Percentiles rank a stretch among this genome's conserved stretches.
These are phyloP conservation scores for Metroxylon sagu DNA, from an alignment of 176 grass and related monocot species.

Conservation along the genomic window DNA sequence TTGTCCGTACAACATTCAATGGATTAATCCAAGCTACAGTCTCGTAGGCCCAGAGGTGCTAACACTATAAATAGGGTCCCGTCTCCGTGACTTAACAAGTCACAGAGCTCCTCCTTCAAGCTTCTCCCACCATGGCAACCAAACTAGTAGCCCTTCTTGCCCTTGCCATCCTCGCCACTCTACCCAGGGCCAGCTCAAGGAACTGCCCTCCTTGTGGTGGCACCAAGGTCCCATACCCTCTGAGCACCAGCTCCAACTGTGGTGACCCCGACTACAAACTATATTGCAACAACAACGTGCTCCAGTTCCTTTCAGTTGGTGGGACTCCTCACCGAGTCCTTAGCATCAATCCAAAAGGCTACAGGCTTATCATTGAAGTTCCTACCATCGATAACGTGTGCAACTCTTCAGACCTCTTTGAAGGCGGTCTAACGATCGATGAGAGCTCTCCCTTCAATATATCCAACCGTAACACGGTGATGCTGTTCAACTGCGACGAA, in stretches of 20 bases:
- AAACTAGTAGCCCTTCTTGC: not conserved
- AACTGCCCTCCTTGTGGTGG: constrained; percentile 19
- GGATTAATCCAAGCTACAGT: too few species aligned
- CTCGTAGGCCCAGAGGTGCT: too few species aligned
- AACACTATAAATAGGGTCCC: too few species aligned
- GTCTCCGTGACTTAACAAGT: too few species aligned
- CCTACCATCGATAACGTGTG: constrained; percentile 12
- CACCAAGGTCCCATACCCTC: constrained; percentile 6
- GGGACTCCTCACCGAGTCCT: constrained; percentile 10
- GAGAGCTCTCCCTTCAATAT: constrained; percentile 22
- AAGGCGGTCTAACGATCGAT: constrained; percentile 10
- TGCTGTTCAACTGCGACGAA: constrained; percentile 16
- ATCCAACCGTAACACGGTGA: constrained; percentile 24
- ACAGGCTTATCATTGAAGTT: constrained; percentile 7
- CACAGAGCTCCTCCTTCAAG: too few species aligned
- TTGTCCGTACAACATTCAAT: too few species aligned
- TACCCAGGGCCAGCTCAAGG: not conserved
- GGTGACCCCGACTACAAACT: constrained; percentile 17
- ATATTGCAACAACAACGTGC: constrained; percentile 9
- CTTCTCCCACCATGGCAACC: constrained; percentile 6
- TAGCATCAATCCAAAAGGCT: constrained; percentile 6
- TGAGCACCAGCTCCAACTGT: constrained; percentile 15
- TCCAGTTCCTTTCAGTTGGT: constrained; percentile 17
- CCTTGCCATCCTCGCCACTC: constrained; percentile 13
- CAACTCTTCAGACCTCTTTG: constrained; percentile 1